Percentiles rank a stretch among this genome's conserved stretches.
Evolutionary conservation across 345 rosid species (phyloP).

Genomic region (Streptanthus diversifolius): DNA sequence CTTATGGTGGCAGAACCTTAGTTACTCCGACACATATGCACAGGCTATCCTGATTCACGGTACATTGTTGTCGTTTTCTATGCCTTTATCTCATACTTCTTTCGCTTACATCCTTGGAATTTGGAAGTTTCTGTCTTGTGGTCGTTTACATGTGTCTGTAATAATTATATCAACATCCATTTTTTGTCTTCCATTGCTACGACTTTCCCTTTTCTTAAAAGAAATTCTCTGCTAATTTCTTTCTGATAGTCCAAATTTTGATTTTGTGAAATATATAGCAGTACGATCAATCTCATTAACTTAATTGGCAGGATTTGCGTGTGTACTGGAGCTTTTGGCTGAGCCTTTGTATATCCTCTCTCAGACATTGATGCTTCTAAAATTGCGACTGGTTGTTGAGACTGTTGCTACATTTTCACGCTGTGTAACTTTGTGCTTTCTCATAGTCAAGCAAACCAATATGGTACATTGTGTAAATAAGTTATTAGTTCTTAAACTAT

Average conservation of each 20-base stretch:
- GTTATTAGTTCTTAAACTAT: neutral
- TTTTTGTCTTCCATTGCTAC: neutral
- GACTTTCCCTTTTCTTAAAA: neutral
- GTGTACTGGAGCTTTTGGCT: constrained; percentile 82
- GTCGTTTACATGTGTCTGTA: neutral
- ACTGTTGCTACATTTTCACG: constrained; percentile 71
- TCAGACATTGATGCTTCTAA: constrained; percentile 70
- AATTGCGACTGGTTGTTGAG: constrained; percentile 75
- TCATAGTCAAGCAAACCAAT: constrained; percentile 52
- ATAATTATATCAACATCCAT: neutral
- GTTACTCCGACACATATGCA: constrained; percentile 54
- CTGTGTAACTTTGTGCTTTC: constrained; percentile 67
- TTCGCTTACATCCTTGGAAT: neutral
- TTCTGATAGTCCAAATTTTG: neutral
- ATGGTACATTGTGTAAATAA: constrained; percentile 49
- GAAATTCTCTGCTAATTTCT: neutral
- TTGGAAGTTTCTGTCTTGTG: neutral
- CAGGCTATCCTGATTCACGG: constrained; percentile 87
- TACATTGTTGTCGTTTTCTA: constrained; percentile 21
- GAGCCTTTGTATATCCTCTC: constrained; percentile 91
- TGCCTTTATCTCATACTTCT: constrained; percentile 2
- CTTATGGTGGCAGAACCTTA: constrained; percentile 85
- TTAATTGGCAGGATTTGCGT: constrained; percentile 63
- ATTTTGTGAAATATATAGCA: neutral
- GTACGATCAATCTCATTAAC: neutral